Conservation (phyloP, 169 alveolate species). For the Plasmodium chabaudi region DNA sequence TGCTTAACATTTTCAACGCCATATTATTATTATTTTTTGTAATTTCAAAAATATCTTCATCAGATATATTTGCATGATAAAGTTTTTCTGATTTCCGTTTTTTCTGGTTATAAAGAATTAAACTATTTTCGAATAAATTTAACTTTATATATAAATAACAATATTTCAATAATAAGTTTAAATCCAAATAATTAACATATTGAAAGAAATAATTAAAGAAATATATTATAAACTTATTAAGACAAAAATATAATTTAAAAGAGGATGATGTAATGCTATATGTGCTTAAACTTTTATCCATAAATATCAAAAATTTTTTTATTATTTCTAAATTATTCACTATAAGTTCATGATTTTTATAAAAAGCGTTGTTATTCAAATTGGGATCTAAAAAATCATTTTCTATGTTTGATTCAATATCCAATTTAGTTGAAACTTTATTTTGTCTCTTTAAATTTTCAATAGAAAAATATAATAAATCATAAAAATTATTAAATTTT, state of each 20-base stretch:
- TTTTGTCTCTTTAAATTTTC: slow-evolving; percentile 29
- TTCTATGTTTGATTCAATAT: neutral
- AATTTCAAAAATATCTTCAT: slow-evolving; percentile 49
- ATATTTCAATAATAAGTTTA: slow-evolving; percentile 23
- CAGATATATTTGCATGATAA: slow-evolving; percentile 40
- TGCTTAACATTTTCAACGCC: slow-evolving; percentile 2
- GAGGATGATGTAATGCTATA: slow-evolving; percentile 45
- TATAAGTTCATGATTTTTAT: slow-evolving; percentile 29
- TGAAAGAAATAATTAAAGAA: slow-evolving; percentile 66
- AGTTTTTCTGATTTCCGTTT: slow-evolving; percentile 17
- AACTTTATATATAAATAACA: slow-evolving; percentile 46
- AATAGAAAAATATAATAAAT: slow-evolving; percentile 46
- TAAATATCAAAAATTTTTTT: slow-evolving; percentile 53
- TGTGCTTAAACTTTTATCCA: slow-evolving; percentile 48
- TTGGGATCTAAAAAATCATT: neutral
- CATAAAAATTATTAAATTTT: slow-evolving; percentile 58
- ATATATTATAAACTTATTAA: slow-evolving; percentile 58
- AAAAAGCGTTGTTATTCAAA: neutral
- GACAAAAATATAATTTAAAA: slow-evolving; percentile 51
- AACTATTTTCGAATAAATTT: slow-evolving; percentile 17
- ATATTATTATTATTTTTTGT: slow-evolving; percentile 41
- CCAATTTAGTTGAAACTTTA: neutral
- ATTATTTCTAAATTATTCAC: slow-evolving; percentile 35
- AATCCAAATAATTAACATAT: slow-evolving; percentile 48
- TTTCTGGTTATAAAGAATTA: slow-evolving; percentile 29